Evolutionary conservation across 2,329 filamentous ascomycete genomes (phyloP), one percentile per base, ranked within the genome.

Genomic region (Dactylonectria macrodidyma): DNA sequence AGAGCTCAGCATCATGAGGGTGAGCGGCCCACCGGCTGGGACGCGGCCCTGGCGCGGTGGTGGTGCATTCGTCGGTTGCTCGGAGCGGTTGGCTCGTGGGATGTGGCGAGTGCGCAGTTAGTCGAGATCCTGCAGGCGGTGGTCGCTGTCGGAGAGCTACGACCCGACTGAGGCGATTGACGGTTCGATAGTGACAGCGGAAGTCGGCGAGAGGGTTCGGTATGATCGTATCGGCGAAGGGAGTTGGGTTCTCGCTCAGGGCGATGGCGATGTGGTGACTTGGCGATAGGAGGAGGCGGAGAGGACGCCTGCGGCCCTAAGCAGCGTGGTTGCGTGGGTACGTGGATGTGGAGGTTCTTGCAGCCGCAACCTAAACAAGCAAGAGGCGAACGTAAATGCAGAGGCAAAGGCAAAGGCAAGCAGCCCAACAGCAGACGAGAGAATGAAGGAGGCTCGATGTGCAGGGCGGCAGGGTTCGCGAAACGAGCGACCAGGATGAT

Each of bases 1-100:
- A 69, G 76, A 77, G 71, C 76, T 77, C 77, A 78, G 75, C 78
- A 77, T 77, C 75, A 71, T 71, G 74, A 77, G 66, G 74, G 73
- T 71, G 72, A 76, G 72, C 75, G 75, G 78, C 76, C 80, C 80
- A 79, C 78, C 81, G 76, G 73, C 72, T 75, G 79, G 79, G 80
- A 82, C 81, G 78, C 76, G 75, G 79, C 79, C 80, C 81, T 78
- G 66, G 64, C 70, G 71, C 71, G 74, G 75, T 74, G 67, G 75
- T 73, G 75, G 74, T 71, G 80, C 81, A 83, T 83, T 75, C 81
- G 81, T 80, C 61, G 74, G 69, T 70, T 73, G 67, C 66, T 68
- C 65, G 59, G 38, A 50, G 56, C 59, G 56, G 46, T 61, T 59
- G 66, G 54, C 47, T 61, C 55, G 54, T 51, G 52, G 71, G 52